Base-by-base conservation (phyloP, 495 filamentous ascomycete species). In the Penicillium fimorum region DNA sequence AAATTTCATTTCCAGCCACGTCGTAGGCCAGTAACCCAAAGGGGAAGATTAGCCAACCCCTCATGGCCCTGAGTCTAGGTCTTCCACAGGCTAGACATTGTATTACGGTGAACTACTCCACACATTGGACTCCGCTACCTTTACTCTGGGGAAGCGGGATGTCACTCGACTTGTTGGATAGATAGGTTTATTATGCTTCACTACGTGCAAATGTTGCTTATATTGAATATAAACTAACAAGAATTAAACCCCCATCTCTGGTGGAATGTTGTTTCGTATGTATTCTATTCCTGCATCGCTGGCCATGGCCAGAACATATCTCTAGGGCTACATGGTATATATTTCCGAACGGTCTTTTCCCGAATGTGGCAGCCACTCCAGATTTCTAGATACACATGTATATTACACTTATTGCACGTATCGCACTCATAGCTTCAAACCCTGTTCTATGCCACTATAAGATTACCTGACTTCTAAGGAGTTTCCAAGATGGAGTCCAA, bases 1-100 rank as follows among this genome's bases (percentile, higher is more conserved):
- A 64, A 63, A 42, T 56, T 60, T 56, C 52, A 53, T 20, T 42
- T 9, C 38, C 38, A 13, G 25, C 18, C 5, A 38, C 41, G 4
- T 24, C 5, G 58, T 63, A 47, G 27, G 38, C 17, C 0, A 41
- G 50, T 43, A 52, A 52, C 5, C 1, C 1, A 2, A 17, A 38
- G 15, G 15, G 2, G 35, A n/a, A 17, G 2, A 38, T 6, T 9
- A 17, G 35, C 17, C n/a, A 2, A 4, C 5, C 11, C n/a, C 15
- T 9, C n/a, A 38, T 9, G n/a, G 15, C 35, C 6, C n/a, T 38
- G n/a, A 3, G 35, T 38, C 35, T 38, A 38, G 35, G 35, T n/a
- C 35, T 8, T 8, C 6, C n/a, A n/a, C 30, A 33, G 22, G 2
- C 22, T 33, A 1, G 10, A 18, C 13, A 9, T 4, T 18, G 9